Evolutionary conservation across 331 rosid genomes (phyloP).

Genomic region (Acacia pycnantha): DNA sequence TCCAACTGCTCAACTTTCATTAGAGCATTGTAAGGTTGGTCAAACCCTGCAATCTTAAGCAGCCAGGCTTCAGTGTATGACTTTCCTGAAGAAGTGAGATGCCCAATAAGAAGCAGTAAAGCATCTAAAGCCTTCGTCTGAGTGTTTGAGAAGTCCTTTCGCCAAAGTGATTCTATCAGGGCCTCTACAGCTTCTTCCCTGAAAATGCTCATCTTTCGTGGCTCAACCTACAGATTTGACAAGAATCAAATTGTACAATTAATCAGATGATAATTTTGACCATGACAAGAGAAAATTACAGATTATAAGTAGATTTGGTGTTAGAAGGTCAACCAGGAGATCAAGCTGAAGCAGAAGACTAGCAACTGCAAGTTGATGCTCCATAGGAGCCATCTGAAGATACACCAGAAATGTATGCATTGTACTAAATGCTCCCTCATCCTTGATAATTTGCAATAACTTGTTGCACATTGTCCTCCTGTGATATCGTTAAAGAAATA

Average conservation of each 20-base stretch:
- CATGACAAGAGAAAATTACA: not conserved
- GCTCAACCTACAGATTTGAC: constrained; percentile 65
- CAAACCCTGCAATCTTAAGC: constrained; percentile 86
- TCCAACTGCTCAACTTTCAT: constrained; percentile 61
- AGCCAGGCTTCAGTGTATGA: constrained; percentile 77
- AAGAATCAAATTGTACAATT: constrained; percentile 25
- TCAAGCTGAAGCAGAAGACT: constrained; percentile 94
- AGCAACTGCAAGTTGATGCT: constrained; percentile 68
- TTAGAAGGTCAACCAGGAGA: constrained; percentile 69
- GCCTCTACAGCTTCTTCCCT: constrained; percentile 89
- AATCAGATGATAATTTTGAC: constrained; percentile 2
- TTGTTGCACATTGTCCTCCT: constrained; percentile 76
- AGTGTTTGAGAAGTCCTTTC: constrained; percentile 62
- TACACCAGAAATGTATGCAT: constrained; percentile 87
- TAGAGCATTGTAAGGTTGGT: constrained; percentile 67
- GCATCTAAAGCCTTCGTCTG: constrained; percentile 72
- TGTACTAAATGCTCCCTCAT: constrained; percentile 84
- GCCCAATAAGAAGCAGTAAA: constrained; percentile 69
- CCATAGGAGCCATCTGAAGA: constrained; percentile 95
- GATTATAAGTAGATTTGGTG: constrained; percentile 3
- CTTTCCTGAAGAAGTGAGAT: constrained; percentile 67
- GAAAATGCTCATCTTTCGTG: constrained; percentile 89
- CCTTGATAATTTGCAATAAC: constrained; percentile 75
- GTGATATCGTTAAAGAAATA: constrained; percentile 14
- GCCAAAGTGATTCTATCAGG: constrained; percentile 71